Percentiles rank a stretch among this genome's conserved stretches.
phyloP scores from a whole-genome alignment of 2,329 filamentous ascomycete species.

The Kalaharituber pfeilii region DNA sequence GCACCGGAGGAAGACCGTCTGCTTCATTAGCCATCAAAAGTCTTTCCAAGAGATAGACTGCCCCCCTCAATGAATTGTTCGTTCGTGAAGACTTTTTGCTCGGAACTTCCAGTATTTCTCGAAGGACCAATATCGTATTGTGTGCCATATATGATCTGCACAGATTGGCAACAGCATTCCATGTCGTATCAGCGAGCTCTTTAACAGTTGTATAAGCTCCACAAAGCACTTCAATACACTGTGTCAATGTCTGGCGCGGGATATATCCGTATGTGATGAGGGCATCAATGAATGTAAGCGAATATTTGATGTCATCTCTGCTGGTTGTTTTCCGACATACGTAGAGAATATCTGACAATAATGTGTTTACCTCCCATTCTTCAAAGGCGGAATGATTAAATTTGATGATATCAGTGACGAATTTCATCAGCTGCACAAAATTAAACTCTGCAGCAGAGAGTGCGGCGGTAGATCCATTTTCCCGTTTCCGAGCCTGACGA shows the following conservation, averaged over 20 bases:
- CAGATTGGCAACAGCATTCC: conserved; percentile 52
- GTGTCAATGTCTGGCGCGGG: conserved; percentile 43
- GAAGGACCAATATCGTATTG: conserved; percentile 45
- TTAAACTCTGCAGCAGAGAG: conserved; percentile 38
- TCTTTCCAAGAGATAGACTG: conserved; percentile 45
- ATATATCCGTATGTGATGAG: conserved; percentile 57
- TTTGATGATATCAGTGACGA: conserved; percentile 51
- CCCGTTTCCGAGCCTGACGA: conserved; percentile 32
- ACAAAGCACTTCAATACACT: conserved; percentile 52
- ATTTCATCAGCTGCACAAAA: conserved; percentile 46
- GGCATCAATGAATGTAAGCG: conserved; percentile 50
- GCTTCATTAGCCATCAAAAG: conserved; percentile 42
- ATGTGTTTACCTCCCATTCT: conserved; percentile 41
- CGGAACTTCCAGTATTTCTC: conserved; percentile 42
- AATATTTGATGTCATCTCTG: conserved; percentile 46
- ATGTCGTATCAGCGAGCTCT: conserved; percentile 44
- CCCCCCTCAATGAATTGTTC: conserved; percentile 36
- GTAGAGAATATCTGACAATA: conserved; percentile 45
- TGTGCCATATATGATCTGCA: conserved; percentile 59
- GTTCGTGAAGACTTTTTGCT: conserved; percentile 36
- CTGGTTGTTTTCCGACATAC: conserved; percentile 53
- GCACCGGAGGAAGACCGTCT: conserved; percentile 21
- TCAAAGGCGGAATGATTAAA: conserved; percentile 55
- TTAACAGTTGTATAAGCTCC: conserved; percentile 52
- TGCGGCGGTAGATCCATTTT: conserved; percentile 23